These are phyloP conservation scores for Croton laevigatus DNA, from an alignment of 441 rosid species.

Conservation along the genomic window DNA sequence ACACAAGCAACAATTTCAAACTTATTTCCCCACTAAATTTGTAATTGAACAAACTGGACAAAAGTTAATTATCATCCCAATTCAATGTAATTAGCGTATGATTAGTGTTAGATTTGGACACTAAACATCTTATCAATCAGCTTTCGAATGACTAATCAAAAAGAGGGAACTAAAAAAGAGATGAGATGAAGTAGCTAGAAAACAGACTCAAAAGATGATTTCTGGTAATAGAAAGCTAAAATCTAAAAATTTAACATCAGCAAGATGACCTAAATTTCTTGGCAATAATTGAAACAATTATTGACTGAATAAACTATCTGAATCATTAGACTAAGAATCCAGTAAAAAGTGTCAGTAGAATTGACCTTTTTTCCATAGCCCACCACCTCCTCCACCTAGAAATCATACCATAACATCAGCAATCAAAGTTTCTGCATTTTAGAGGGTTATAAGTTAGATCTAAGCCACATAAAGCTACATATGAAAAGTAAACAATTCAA, in stretches of 20 bases:
- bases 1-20: too few relatives aligned
- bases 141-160: not conserved
- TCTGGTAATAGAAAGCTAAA: not conserved
- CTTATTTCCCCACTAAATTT: not conserved
- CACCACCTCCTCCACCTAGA: not conserved
- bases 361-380: not conserved
- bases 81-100: not conserved
- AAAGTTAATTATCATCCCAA: not conserved
- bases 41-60: not conserved
- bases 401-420: not conserved
- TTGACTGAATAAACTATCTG: not conserved
- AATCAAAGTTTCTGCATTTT: constrained; percentile 7
- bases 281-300: not conserved
- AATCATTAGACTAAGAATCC: not conserved
- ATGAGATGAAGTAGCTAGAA: not conserved
- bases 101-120: not conserved
- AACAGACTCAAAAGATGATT: not conserved
- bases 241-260: not conserved
- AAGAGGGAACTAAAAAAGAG: not conserved
- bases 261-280: not conserved
- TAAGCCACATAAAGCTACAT: not conserved
- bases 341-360: constrained; percentile 5
- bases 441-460: constrained; percentile 1
- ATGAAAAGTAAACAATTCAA: not conserved
- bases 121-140: not conserved